Evolutionary conservation across 73 alveolate species (phyloP).

Genomic region (Paramecium caudatum): DNA sequence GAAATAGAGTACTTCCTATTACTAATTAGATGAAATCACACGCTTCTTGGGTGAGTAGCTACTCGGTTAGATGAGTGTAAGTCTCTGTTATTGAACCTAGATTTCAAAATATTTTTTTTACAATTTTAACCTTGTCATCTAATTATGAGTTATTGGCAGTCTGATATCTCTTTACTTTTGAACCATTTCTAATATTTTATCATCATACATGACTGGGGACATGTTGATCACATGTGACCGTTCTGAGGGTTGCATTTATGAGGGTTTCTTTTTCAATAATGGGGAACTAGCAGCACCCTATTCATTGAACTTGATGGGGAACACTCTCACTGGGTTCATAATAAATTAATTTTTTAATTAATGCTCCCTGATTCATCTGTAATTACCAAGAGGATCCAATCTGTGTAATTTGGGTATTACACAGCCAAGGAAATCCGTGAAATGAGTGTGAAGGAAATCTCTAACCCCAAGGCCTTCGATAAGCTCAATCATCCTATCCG

Average conservation of each 20-base stretch:
- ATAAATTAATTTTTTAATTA: no score
- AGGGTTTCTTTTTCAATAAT: neutral
- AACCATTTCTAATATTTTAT: neutral
- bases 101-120: conserved; percentile 30
- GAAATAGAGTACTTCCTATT: neutral
- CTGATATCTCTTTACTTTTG: conserved; percentile 1
- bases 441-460: conserved; percentile 81
- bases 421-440: conserved; percentile 85
- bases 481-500: conserved; percentile 72
- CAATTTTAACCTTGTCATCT: conserved; percentile 48
- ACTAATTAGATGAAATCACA: conserved; percentile 17
- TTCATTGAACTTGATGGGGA: conserved; percentile 57
- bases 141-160: neutral
- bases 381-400: conserved; percentile 30
- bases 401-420: conserved; percentile 80
- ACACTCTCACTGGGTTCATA: conserved; percentile 69
- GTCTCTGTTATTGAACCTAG: conserved; percentile 40
- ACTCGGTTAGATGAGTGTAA: neutral
- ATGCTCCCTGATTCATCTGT: conserved; percentile 65
- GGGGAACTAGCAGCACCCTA: conserved; percentile 28
- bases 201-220: conserved; percentile 34
- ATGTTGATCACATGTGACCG: neutral
- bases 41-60: conserved; percentile 65
- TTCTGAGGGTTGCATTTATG: conserved; percentile 55
- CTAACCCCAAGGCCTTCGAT: conserved; percentile 86